A percentile compares a stretch with the other conserved stretches of the same genome.
Conservation (phyloP, 768 basidiomycete genomes). For the Thelephora ganbajun region DNA sequence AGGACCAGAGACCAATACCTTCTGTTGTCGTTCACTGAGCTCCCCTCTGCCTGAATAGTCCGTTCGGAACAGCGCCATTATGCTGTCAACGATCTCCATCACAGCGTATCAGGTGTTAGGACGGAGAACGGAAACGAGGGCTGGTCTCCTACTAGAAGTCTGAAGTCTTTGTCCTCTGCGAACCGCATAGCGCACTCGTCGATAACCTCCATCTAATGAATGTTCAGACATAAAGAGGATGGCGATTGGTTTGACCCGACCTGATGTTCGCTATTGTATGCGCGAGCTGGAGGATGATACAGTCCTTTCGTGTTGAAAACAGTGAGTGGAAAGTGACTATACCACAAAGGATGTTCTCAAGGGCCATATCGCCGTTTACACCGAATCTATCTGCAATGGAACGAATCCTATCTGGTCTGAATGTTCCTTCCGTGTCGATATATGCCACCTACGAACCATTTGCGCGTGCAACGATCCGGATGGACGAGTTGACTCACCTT, state of each 20-base stretch:
- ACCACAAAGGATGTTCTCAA: conserved; percentile 92
- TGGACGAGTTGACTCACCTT: conserved; percentile 33
- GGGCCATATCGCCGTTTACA: conserved; percentile 75
- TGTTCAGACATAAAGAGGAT: conserved; percentile 1
- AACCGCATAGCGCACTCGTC: conserved; percentile 81
- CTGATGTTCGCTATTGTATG: conserved; percentile 89
- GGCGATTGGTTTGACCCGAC: conserved; percentile 21
- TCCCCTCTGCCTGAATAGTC: conserved; percentile 92
- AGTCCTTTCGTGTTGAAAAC: conserved; percentile 1
- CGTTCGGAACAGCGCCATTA: conserved; percentile 93
- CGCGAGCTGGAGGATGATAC: conserved; percentile 43
- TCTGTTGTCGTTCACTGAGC: conserved; percentile 87
- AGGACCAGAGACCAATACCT: conserved; percentile 25
- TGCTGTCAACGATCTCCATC: conserved; percentile 95
- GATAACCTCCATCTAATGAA: conserved; percentile 71
- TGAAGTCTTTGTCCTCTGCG: conserved; percentile 79
- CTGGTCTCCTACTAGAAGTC: conserved; percentile 36
- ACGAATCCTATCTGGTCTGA: conserved; percentile 85
- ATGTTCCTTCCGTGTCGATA: conserved; percentile 90
- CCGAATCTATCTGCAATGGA: conserved; percentile 89
- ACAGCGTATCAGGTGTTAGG: conserved; percentile 2
- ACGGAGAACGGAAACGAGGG: conserved; percentile 4
- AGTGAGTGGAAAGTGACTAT: conserved; percentile 1
- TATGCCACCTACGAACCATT: conserved; percentile 55
- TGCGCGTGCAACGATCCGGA: conserved; percentile 1